Evolutionary conservation across 441 rosid species (phyloP), one percentile per base, ranked within the genome.

Genomic region (Eutrema salsugineum): DNA sequence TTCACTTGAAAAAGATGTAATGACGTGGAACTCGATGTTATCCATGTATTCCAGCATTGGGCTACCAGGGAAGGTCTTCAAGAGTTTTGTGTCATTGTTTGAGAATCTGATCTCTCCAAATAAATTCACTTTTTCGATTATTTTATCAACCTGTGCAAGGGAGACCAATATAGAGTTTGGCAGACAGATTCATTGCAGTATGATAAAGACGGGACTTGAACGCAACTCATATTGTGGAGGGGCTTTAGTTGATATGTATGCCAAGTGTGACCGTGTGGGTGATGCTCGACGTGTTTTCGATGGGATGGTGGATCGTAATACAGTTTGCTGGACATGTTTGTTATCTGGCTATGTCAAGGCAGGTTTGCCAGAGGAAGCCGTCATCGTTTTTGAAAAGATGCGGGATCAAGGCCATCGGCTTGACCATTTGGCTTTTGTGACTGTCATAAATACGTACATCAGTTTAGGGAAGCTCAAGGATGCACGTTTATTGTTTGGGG

Each of bases 301-400:
- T 79, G 83, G 76, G 72, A 76, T 87, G 24, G 47, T 76, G 47
- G 76, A 79, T 46, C 83, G 84, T 66, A 97, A 91, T 81, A 83
- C 84, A 0, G 90, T 94, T 85, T 86, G 91, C 59, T 88, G 96
- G 97, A 91, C 98, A 9, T 85, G 97, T 7, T 78, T 94, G 88
- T 77, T 90, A 53, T 81, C 94, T 17, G 98, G 97, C 19, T 94
- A 89, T 79, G 81, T 86, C 71, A 83, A 83, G 72, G 87, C 70
- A 66, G 88, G 87, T 69, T 78, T 86, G 56, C 91, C 88, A 17
- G 86, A 82, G 79, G 90, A 86, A 57, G 99, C 97, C 1, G 70
- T 88, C 28, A 58, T 66, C 33, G 76, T 94, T 38, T 88, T 86
- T 75, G 78, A 88, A 33, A 71, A 67, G 79, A 87, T 90, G 93